These are phyloP conservation scores for Yueomyces sinensis DNA, from an alignment of 805 yeast genomes.

Conservation along the genomic window DNA sequence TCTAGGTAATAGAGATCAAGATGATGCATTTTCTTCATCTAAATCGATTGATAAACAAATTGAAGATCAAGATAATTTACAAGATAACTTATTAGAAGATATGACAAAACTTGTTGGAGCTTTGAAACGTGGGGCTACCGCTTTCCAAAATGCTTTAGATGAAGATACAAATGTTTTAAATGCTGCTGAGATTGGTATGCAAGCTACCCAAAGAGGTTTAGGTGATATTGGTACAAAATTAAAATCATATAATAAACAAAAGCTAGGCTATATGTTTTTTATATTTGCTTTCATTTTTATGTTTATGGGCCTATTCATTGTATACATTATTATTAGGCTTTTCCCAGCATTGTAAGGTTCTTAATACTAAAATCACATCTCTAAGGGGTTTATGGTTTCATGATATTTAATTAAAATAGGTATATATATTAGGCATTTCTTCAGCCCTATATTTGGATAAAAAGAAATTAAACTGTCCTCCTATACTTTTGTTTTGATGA, in stretches of 20 bases:
- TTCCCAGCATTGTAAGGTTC: slow-evolving; percentile 25
- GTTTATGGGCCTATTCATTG: slow-evolving; percentile 23
- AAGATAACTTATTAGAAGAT: slow-evolving; percentile 26
- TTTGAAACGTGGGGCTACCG: slow-evolving; percentile 28
- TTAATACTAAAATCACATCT: too few species aligned
- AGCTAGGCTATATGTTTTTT: slow-evolving; percentile 20
- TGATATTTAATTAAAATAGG: too few species aligned
- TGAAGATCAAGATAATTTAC: slow-evolving; percentile 25
- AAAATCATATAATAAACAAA: slow-evolving; percentile 20
- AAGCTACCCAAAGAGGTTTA: slow-evolving; percentile 26
- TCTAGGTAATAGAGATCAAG: slow-evolving; percentile 8
- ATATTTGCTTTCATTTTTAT: slow-evolving; percentile 12
- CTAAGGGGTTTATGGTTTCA: too few species aligned
- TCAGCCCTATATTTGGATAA: too few species aligned
- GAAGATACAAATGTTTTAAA: slow-evolving; percentile 27
- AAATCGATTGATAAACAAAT: slow-evolving; percentile 24
- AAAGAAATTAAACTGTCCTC: too few species aligned
- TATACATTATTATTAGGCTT: slow-evolving; percentile 24
- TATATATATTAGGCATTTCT: too few species aligned
- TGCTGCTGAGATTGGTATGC: slow-evolving; percentile 31
- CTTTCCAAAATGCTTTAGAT: slow-evolving; percentile 27
- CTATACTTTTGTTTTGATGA: too few species aligned
- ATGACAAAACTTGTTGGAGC: slow-evolving; percentile 27
- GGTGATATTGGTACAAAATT: slow-evolving; percentile 19
- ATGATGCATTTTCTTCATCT: slow-evolving; percentile 1